Evolutionary conservation across 1,284 basidiomycete genomes (phyloP), one percentile per base, ranked within the genome.

Genomic region (Trichosporon coremiiforme): DNA sequence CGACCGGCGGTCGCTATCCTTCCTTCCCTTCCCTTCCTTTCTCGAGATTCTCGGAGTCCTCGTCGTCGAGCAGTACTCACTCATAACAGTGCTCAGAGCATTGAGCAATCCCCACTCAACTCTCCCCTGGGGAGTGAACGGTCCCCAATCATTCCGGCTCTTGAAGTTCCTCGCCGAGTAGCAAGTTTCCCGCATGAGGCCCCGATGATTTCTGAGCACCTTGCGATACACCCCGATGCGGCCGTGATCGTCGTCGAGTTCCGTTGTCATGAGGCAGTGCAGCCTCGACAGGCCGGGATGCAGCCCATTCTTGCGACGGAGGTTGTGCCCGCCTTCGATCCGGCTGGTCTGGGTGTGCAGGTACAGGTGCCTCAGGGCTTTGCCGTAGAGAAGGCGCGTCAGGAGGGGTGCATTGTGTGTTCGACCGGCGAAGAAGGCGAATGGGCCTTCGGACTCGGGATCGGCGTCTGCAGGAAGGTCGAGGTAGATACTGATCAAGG

Each of bases 21-120:
- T n/a, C n/a, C n/a, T n/a, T n/a, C n/a, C n/a, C n/a, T n/a, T n/a
- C n/a, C n/a, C n/a, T n/a, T n/a, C n/a, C n/a, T n/a, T n/a, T n/a
- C n/a, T n/a, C n/a, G n/a, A n/a, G n/a, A n/a, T n/a, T n/a, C n/a
- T n/a, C n/a, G n/a, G n/a, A n/a, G n/a, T n/a, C n/a, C n/a, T n/a
- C n/a, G n/a, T n/a, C n/a, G n/a, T n/a, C n/a, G 33, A 47, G 5
- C 17, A 10, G 7, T 8, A 53, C 47, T 53, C 47, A 53, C 47
- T 53, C 47, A 53, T 53, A 17, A 53, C 47, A 53, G 47, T 53
- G 47, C 47, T 53, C 47, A 53, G 9, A 9, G 47, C 47, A 12
- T 53, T 53, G 47, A 53, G 47, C 47, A 53, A 20, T 12, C 47
- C 47, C 47, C 47, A 53, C 4, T 53, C 47, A 1, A 53, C 47